A percentile compares a stretch with the other conserved stretches of the same genome.
Evolutionary conservation across 768 basidiomycete species (phyloP).

Genomic region (Leccinum pellstonianum): DNA sequence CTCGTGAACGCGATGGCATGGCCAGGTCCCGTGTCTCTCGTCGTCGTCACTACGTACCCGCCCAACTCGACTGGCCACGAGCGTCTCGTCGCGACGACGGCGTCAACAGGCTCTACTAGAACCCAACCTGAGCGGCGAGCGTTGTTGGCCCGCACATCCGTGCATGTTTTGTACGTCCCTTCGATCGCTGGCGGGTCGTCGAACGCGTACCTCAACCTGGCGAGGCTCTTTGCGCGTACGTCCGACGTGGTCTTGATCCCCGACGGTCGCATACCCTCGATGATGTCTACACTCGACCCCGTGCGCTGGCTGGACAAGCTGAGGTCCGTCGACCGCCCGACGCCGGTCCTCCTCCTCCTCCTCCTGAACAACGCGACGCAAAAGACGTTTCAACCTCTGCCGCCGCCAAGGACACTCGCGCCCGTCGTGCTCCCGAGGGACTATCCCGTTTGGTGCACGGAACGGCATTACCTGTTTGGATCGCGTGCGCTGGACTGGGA

Average conservation of each 20-base stretch:
- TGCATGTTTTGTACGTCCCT: constrained; percentile 48
- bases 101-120: no score
- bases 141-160: constrained; percentile 28
- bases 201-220: constrained; percentile 61
- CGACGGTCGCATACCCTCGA: constrained; percentile 32
- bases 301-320: constrained; percentile 18
- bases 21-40: no score
- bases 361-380: constrained; percentile 31
- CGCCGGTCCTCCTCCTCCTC: background rate
- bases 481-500: constrained; percentile 56
- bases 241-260: constrained; percentile 52
- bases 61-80: no score
- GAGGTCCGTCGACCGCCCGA: no score
- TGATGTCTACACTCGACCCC: constrained; percentile 11
- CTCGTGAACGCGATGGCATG: no score
- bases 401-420: constrained; percentile 40
- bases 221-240: constrained; percentile 54
- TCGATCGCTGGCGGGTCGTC: constrained; percentile 38
- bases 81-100: background rate
- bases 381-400: constrained; percentile 33
- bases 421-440: constrained; percentile 46
- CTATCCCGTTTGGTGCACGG: constrained; percentile 59
- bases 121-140: constrained; percentile 2
- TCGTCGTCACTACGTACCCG: no score
- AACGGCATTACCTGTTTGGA: constrained; percentile 47